These are phyloP conservation scores for Rhinocladiella similis DNA, from an alignment of 2,329 filamentous ascomycete species.

Conservation along the genomic window DNA sequence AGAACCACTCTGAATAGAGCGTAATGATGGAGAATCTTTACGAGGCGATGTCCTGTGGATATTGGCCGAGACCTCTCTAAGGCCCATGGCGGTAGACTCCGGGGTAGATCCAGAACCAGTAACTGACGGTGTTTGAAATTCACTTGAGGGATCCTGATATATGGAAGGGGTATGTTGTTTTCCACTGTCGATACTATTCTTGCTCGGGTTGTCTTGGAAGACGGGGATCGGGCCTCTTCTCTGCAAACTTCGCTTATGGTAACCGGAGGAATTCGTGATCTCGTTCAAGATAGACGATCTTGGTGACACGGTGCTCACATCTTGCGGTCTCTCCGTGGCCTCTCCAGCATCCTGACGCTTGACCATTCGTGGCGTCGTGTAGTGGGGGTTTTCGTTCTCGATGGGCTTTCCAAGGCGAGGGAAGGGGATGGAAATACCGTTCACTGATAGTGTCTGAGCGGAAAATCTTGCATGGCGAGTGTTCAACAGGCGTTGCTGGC, in stretches of 20 bases:
- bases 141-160: slow-evolving; percentile 21
- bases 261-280: slow-evolving; percentile 23
- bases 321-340: background rate
- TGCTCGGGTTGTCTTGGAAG: slow-evolving; percentile 23
- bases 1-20: slow-evolving; percentile 15
- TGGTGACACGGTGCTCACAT: slow-evolving; percentile 12
- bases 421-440: slow-evolving; percentile 23
- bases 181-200: background rate
- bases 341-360: slow-evolving; percentile 20
- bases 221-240: slow-evolving; percentile 24
- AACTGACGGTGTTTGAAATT: slow-evolving; percentile 21
- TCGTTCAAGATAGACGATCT: slow-evolving; percentile 24
- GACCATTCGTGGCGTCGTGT: slow-evolving; percentile 7
- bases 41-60: slow-evolving; percentile 25
- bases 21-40: slow-evolving; percentile 27
- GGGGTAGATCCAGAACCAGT: slow-evolving; percentile 18
- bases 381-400: slow-evolving; percentile 18
- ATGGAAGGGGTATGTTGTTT: slow-evolving; percentile 13
- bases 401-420: slow-evolving; percentile 16
- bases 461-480: slow-evolving; percentile 28
- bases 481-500: slow-evolving; percentile 26
- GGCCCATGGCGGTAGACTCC: slow-evolving; percentile 24
- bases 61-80: slow-evolving; percentile 32
- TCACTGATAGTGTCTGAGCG: slow-evolving; percentile 26
- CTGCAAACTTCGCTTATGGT: slow-evolving; percentile 11